phyloP scores from a whole-genome alignment of 225 moss, liverwort and hornwort genomes.

The Antitrichia curtipendula region DNA sequence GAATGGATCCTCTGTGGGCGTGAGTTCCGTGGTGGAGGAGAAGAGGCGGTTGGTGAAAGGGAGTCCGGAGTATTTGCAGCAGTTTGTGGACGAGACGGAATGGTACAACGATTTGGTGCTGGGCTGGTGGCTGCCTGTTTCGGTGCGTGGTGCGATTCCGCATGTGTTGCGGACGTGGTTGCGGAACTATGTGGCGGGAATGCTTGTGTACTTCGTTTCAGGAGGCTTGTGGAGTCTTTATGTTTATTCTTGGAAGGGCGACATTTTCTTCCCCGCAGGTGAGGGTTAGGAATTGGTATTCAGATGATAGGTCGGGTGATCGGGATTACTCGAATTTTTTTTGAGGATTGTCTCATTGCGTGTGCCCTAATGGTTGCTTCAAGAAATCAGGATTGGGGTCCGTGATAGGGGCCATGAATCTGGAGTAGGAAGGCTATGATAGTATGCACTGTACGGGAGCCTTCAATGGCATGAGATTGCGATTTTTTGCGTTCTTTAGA shows the following conservation, averaged over 20 bases:
- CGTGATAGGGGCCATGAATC: not conserved
- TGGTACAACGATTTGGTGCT: constrained; percentile 22
- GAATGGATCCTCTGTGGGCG: not conserved
- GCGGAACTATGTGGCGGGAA: constrained; percentile 20
- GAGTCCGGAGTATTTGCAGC: constrained; percentile 16
- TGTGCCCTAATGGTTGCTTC: not conserved
- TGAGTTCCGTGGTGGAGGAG: not conserved
- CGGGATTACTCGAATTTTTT: not conserved
- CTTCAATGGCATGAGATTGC: not conserved
- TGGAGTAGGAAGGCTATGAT: not conserved
- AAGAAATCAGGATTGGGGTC: not conserved
- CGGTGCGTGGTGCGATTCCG: constrained; percentile 5
- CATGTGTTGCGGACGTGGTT: constrained; percentile 18
- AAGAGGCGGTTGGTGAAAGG: not conserved
- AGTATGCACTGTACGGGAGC: not conserved
- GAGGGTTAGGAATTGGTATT: not conserved
- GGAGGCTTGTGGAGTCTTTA: constrained; percentile 21
- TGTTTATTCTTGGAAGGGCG: constrained; percentile 22
- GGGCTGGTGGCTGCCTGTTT: constrained; percentile 10
- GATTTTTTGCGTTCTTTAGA: not conserved
- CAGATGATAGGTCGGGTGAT: not conserved
- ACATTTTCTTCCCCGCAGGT: constrained; percentile 25
- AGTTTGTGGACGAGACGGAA: constrained; percentile 15
- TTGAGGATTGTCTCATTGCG: not conserved
- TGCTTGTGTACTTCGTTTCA: not conserved